phyloP scores from a whole-genome alignment of 768 basidiomycete species.

The Amanita fuliginea region DNA sequence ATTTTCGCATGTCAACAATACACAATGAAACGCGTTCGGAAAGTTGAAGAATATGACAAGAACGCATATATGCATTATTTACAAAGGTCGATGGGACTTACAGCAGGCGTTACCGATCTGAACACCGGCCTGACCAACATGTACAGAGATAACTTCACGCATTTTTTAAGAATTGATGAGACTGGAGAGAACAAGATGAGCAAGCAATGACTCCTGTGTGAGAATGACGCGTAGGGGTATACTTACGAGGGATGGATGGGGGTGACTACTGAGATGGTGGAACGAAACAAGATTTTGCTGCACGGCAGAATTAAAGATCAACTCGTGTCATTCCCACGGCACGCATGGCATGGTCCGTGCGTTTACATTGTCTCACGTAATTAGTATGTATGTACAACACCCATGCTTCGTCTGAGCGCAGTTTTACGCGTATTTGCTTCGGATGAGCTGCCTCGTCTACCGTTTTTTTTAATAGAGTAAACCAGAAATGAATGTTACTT shows the following conservation, averaged over 20 bases:
- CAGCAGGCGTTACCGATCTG: constrained; percentile 99
- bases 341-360: constrained; percentile 30
- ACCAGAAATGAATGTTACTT: too few species aligned
- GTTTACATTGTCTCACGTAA: constrained; percentile 10
- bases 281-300: constrained; percentile 30
- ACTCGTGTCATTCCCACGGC: constrained; percentile 30
- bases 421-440: background rate
- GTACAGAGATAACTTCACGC: constrained; percentile 97
- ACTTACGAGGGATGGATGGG: constrained; percentile 21
- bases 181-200: background rate
- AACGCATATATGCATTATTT: constrained; percentile 8
- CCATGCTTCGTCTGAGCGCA: background rate
- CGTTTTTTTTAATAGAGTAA: too few species aligned
- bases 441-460: background rate
- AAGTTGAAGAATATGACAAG: constrained; percentile 11
- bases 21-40: constrained; percentile 23
- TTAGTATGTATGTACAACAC: background rate
- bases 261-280: constrained; percentile 30
- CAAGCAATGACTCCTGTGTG: background rate
- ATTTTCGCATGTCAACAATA: constrained; percentile 14
- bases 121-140: constrained; percentile 98
- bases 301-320: constrained; percentile 28
- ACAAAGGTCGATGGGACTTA: constrained; percentile 36
- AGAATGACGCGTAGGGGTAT: constrained; percentile 9
- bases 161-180: constrained; percentile 23